These are phyloP conservation scores for Magnaporthiopsis incrustans DNA, from an alignment of 2,329 filamentous ascomycete genomes.

Conservation along the genomic window DNA sequence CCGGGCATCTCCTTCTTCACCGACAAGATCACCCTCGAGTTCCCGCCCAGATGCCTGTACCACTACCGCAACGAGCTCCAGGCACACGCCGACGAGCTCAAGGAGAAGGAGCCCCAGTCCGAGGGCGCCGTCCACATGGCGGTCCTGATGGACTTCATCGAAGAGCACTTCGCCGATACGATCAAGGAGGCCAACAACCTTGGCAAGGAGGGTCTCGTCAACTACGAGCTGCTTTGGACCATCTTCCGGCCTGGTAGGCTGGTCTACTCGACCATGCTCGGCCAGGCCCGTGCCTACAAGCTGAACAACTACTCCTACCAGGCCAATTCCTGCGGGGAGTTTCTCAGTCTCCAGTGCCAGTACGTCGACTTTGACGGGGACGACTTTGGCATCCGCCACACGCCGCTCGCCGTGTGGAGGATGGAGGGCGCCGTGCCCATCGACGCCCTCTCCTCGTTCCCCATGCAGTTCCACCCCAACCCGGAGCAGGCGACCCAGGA, in stretches of 20 bases:
- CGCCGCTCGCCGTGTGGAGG: conserved; percentile 27
- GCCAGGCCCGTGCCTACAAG: conserved; percentile 4
- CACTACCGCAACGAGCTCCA: conserved; percentile 20
- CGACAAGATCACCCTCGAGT: conserved; percentile 15
- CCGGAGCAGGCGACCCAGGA: conserved; percentile 4
- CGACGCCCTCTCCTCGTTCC: conserved; percentile 33
- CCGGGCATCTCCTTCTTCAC: conserved; percentile 20
- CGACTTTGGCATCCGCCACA: conserved; percentile 32
- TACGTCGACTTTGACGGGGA: conserved; percentile 41
- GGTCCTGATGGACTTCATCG: conserved; percentile 19
- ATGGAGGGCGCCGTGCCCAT: conserved; percentile 29
- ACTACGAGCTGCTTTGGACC: conserved; percentile 44
- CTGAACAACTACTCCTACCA: conserved; percentile 20
- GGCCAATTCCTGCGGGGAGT: conserved; percentile 22
- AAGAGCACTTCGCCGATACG: conserved; percentile 20
- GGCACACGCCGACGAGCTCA: conserved; percentile 13
- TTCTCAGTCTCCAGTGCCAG: conserved; percentile 22
- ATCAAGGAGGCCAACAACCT: conserved; percentile 20
- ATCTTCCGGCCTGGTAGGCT: conserved; percentile 40
- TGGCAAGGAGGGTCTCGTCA: conserved; percentile 18
- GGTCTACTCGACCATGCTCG: conserved; percentile 23
- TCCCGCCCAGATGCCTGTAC: conserved; percentile 18
- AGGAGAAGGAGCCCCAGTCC: conserved; percentile 14
- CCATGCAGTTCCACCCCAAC: conserved; percentile 32
- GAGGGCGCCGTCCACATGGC: conserved; percentile 19